A percentile compares a stretch with the other conserved stretches of the same genome.
These are phyloP conservation scores for Calonectria pteridis DNA, from an alignment of 2,329 filamentous ascomycete species.

Conservation along the genomic window DNA sequence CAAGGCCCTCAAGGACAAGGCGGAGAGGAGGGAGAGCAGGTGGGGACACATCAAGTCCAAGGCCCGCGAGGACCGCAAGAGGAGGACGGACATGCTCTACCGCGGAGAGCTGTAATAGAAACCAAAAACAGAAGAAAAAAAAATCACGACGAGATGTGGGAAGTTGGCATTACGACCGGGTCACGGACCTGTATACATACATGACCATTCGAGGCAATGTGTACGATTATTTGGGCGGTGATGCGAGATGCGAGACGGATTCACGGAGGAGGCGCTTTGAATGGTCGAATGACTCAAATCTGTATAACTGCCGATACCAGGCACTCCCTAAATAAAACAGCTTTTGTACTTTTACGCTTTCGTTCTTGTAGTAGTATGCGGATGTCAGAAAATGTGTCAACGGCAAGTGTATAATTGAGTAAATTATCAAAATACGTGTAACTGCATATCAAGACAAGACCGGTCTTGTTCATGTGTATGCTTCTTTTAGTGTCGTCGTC, in stretches of 20 bases:
- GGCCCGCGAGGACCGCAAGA: slow-evolving; percentile 67
- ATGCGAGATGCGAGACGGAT: slow-evolving; percentile 30
- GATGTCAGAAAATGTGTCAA: neutral
- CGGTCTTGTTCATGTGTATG: neutral
- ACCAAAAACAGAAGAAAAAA: neutral
- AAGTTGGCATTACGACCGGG: slow-evolving; percentile 16
- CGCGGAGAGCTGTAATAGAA: slow-evolving; percentile 61
- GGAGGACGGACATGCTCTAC: slow-evolving; percentile 66
- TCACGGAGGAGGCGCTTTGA: slow-evolving; percentile 20
- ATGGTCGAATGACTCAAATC: slow-evolving; percentile 27
- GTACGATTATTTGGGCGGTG: slow-evolving; percentile 42
- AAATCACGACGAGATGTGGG: neutral
- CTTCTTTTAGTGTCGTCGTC: neutral
- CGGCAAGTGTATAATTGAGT: neutral
- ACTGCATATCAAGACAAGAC: neutral
- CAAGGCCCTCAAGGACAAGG: slow-evolving; percentile 57
- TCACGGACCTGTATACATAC: slow-evolving; percentile 38
- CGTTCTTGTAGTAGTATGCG: neutral
- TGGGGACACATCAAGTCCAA: slow-evolving; percentile 69
- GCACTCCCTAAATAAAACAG: slow-evolving; percentile 34
- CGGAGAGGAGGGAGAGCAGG: slow-evolving; percentile 62
- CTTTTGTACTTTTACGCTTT: slow-evolving; percentile 32
- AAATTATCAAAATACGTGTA: neutral
- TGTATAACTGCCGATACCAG: slow-evolving; percentile 44
- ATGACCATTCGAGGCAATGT: slow-evolving; percentile 33